Evolutionary conservation across 768 basidiomycete species (phyloP).

Genomic region (Lenzites betulinus): DNA sequence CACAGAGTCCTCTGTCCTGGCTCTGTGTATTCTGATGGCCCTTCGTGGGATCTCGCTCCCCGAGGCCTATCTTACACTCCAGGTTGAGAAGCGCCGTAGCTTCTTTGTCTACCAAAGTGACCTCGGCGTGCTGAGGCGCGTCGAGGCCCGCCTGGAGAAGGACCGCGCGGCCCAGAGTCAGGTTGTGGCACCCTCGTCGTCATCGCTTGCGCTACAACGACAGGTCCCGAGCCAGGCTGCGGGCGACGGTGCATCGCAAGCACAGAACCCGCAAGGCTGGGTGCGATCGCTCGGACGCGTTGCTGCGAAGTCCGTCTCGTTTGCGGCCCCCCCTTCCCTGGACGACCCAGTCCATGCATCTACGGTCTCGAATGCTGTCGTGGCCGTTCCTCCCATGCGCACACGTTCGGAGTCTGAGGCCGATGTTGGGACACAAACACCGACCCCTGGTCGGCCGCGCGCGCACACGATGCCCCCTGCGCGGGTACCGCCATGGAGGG

Average conservation of each 20-base stretch:
- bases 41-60: slow-evolving; percentile 66
- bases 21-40: slow-evolving; percentile 85
- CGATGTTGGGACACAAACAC: slow-evolving; percentile 1
- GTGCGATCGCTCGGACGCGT: slow-evolving; percentile 14
- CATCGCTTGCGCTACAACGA: background rate
- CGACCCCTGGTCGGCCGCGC: slow-evolving; percentile 50
- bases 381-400: slow-evolving; percentile 13
- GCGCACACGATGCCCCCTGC: slow-evolving; percentile 71
- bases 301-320: slow-evolving; percentile 22
- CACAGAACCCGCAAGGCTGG: slow-evolving; percentile 11
- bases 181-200: background rate
- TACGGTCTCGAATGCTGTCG: slow-evolving; percentile 2
- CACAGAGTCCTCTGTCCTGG: slow-evolving; percentile 90
- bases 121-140: slow-evolving; percentile 65
- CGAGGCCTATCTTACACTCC: slow-evolving; percentile 91
- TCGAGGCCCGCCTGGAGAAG: slow-evolving; percentile 56
- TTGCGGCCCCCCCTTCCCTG: slow-evolving; percentile 13
- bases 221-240: background rate
- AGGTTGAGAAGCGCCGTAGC: slow-evolving; percentile 73
- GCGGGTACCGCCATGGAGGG: slow-evolving; percentile 39
- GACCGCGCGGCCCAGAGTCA: slow-evolving; percentile 25
- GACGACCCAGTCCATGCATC: background rate
- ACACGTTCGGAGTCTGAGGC: slow-evolving; percentile 21
- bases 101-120: slow-evolving; percentile 94
- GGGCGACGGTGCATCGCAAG: background rate